Evolutionary conservation across 2,329 filamentous ascomycete genomes (phyloP).

Genomic region (Xylariaceae sp.): DNA sequence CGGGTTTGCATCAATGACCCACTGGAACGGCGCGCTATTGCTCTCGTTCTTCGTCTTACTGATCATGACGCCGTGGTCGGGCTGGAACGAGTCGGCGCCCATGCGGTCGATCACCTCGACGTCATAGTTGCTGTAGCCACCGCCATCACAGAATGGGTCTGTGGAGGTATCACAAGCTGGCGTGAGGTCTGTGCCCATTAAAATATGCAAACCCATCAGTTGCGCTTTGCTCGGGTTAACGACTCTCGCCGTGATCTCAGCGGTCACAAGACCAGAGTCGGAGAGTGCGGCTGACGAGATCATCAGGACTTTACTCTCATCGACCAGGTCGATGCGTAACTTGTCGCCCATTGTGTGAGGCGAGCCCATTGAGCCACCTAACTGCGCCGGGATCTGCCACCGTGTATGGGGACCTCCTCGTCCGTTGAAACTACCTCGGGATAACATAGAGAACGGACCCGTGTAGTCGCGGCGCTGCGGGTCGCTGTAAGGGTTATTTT

Average conservation of each 20-base stretch:
- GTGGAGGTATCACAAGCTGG: slow-evolving; percentile 40
- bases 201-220: slow-evolving; percentile 46
- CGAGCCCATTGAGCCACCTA: slow-evolving; percentile 47
- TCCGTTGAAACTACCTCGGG: slow-evolving; percentile 49
- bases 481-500: slow-evolving; percentile 49
- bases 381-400: slow-evolving; percentile 48
- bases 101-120: slow-evolving; percentile 52
- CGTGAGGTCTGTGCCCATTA: slow-evolving; percentile 43
- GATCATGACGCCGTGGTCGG: slow-evolving; percentile 50
- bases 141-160: slow-evolving; percentile 48
- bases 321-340: slow-evolving; percentile 46
- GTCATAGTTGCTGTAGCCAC: slow-evolving; percentile 48
- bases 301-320: slow-evolving; percentile 40
- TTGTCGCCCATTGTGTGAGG: slow-evolving; percentile 52
- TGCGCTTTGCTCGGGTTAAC: slow-evolving; percentile 39
- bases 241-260: slow-evolving; percentile 45
- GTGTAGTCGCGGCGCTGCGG: slow-evolving; percentile 46
- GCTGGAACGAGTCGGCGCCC: slow-evolving; percentile 50
- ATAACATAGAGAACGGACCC: slow-evolving; percentile 51
- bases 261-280: slow-evolving; percentile 41
- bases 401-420: slow-evolving; percentile 50
- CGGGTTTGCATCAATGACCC: slow-evolving; percentile 52
- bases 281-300: slow-evolving; percentile 43
- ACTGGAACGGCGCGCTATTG: slow-evolving; percentile 44
- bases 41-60: slow-evolving; percentile 49